Base-by-base conservation (phyloP, 805 yeast species). In the Metschnikowia gelsemii region DNA sequence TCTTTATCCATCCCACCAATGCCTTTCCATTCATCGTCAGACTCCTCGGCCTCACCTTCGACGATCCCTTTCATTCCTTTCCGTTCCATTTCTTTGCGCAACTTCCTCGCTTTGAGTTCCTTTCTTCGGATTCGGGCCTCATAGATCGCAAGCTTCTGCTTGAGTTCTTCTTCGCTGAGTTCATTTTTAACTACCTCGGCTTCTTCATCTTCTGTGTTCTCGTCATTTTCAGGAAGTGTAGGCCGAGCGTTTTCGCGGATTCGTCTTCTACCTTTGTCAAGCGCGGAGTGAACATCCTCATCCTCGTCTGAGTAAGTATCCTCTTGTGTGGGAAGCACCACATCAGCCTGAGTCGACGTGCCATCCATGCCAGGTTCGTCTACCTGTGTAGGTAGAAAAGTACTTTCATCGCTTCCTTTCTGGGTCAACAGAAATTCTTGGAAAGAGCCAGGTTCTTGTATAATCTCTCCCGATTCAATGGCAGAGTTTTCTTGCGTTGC, bases 11-110 rank as follows among this genome's bases (percentile, higher is more conserved):
- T 68, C 45, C 95, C 95, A 49, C 91, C 93, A 35, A 84, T 54
- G 3, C 93, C 95, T 36, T 76, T 76, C 86, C 88, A 87, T 66
- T 87, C 95, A 68, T 87, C 95, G 46, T 87, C 95, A 26, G 93
- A 84, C 65, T 87, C 95, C 51, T 78, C 89, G 32, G 95, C 95
- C 66, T 86, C 93, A 35, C 84, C 82, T 54, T 87, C 91, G 58
- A 86, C 69, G 40, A 87, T 73, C 19, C 76, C 70, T 39, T 72
- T 72, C 14, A 80, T 50, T 2, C 90, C 90, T 43, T 64, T 71
- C 21, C 74, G 65, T 47, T 76, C 84, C 68, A 82, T 61, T 46
- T 79, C 85, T 47, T 65, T 74, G 38, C 76, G 62, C 38, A 59
- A 53, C 42, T 56, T 58, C 16, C 69, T 56, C 2, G 53, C 45